Percentiles rank a stretch among this genome's conserved stretches.
These are phyloP conservation scores for Liquidambar formosana DNA, from an alignment of 164 flowering plant genomes.

Conservation along the genomic window DNA sequence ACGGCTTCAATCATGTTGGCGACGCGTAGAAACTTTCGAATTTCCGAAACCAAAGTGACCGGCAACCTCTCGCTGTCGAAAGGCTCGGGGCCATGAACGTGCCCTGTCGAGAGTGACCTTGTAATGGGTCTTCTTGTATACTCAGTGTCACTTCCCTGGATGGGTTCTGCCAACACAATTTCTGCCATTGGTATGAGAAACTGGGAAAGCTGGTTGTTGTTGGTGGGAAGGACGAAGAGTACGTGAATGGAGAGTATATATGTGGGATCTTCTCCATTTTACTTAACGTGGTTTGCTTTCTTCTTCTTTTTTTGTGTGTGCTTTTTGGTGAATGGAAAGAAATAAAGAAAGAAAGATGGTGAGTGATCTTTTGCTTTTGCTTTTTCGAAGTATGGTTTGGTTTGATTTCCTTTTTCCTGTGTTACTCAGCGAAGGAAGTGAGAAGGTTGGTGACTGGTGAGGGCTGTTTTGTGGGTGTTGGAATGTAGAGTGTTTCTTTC, in stretches of 20 bases:
- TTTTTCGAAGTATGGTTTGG: constrained; percentile 1
- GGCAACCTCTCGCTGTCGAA: constrained; percentile 92
- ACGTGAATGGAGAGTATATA: constrained; percentile 14
- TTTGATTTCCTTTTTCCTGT: background rate
- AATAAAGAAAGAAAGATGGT: background rate
- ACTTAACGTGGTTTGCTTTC: constrained; percentile 21
- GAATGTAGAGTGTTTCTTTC: too few species aligned
- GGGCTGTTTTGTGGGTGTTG: too few species aligned
- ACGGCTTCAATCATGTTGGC: constrained; percentile 70
- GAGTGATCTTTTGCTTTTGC: constrained; percentile 9
- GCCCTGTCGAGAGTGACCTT: constrained; percentile 22
- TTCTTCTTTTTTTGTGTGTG: background rate
- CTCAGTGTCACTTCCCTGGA: constrained; percentile 12
- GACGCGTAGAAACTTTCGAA: constrained; percentile 78
- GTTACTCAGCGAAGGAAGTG: background rate
- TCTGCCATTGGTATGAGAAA: constrained; percentile 34
- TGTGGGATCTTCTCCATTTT: constrained; percentile 12
- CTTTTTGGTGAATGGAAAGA: background rate
- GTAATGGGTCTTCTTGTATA: constrained; percentile 9
- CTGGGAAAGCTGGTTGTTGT: background rate
- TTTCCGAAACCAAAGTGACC: constrained; percentile 50
- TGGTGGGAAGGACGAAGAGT: background rate
- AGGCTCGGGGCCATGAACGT: constrained; percentile 44
- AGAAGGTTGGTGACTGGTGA: background rate
- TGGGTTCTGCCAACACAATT: constrained; percentile 49